Conservation (phyloP, 345 rosid species). For the Trapa bicornis region DNA sequence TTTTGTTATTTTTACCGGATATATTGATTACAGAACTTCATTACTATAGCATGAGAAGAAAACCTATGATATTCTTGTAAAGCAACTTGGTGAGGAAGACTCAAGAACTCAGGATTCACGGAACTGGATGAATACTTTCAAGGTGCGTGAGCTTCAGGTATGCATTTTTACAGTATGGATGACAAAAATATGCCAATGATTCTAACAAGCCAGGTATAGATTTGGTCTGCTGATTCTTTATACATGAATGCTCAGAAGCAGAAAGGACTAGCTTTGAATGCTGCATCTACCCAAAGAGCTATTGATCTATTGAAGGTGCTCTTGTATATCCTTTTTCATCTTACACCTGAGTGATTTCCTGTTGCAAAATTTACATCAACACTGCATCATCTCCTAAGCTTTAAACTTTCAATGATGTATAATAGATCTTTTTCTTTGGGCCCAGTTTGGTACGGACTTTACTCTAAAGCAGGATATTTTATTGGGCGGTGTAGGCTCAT, state of each 20-base stretch:
- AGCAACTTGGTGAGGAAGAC: conserved; percentile 95
- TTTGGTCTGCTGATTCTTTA: not conserved
- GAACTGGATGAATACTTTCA: conserved; percentile 92
- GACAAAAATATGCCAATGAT: not conserved
- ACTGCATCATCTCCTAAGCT: not conserved
- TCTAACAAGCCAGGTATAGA: not conserved
- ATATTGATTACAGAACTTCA: conserved; percentile 7
- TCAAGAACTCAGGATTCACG: conserved; percentile 85
- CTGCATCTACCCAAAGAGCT: conserved; percentile 81
- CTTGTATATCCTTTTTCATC: not conserved
- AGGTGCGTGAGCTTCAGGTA: conserved; percentile 92
- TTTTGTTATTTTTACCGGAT: conserved; percentile 1
- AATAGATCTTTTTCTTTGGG: not conserved
- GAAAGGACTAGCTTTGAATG: conserved; percentile 74
- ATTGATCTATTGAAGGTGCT: conserved; percentile 81
- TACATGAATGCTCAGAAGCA: conserved; percentile 87
- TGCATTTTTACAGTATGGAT: conserved; percentile 5
- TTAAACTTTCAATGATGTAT: not conserved
- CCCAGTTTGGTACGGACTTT: not conserved
- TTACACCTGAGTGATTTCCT: not conserved
- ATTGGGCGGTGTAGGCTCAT: conserved; percentile 42
- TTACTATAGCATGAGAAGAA: conserved; percentile 86
- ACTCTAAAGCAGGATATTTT: not conserved
- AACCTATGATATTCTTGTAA: conserved; percentile 89
- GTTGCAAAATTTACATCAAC: not conserved